Conservation (phyloP, 2,329 filamentous ascomycete species). For the Achaetomium macrosporum region DNA sequence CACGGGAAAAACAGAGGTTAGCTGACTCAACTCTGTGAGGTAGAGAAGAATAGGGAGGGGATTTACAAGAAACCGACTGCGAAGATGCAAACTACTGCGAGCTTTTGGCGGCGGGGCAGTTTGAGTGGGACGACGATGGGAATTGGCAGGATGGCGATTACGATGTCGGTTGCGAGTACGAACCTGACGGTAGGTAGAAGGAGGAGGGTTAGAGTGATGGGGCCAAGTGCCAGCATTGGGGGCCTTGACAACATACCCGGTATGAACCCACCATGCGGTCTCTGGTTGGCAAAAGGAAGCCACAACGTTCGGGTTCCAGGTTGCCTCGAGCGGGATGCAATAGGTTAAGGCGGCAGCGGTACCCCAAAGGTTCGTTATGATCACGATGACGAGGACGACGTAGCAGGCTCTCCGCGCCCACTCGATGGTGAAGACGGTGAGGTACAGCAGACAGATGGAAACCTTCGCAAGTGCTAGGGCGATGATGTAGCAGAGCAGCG, state of each 20-base stretch:
- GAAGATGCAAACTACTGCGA: slow-evolving; percentile 20
- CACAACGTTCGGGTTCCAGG: slow-evolving; percentile 22
- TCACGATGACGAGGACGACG: slow-evolving; percentile 21
- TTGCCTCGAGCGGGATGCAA: slow-evolving; percentile 25
- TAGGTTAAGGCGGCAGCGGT: slow-evolving; percentile 21
- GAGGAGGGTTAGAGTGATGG: neutral
- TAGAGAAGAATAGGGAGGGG: neutral
- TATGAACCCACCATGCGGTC: slow-evolving; percentile 17
- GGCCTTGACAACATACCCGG: slow-evolving; percentile 10
- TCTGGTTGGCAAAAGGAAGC: slow-evolving; percentile 12
- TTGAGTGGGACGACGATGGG: slow-evolving; percentile 12
- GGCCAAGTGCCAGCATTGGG: neutral
- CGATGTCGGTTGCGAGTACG: slow-evolving; percentile 23
- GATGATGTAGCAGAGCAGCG: slow-evolving; percentile 25
- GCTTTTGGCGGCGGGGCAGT: slow-evolving; percentile 14
- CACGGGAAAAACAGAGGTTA: neutral
- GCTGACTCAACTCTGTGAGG: neutral
- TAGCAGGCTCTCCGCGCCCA: slow-evolving; percentile 28
- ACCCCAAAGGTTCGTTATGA: slow-evolving; percentile 22
- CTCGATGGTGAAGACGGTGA: slow-evolving; percentile 26
- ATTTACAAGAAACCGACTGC: slow-evolving; percentile 21
- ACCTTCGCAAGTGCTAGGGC: slow-evolving; percentile 25
- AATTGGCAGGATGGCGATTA: slow-evolving; percentile 39
- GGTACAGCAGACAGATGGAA: slow-evolving; percentile 29
- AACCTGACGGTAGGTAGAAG: too few relatives aligned